Evolutionary conservation across 176 grass and related monocot species (phyloP), one percentile per base, ranked within the genome.

Genomic region (Phoenix dactylifera): DNA sequence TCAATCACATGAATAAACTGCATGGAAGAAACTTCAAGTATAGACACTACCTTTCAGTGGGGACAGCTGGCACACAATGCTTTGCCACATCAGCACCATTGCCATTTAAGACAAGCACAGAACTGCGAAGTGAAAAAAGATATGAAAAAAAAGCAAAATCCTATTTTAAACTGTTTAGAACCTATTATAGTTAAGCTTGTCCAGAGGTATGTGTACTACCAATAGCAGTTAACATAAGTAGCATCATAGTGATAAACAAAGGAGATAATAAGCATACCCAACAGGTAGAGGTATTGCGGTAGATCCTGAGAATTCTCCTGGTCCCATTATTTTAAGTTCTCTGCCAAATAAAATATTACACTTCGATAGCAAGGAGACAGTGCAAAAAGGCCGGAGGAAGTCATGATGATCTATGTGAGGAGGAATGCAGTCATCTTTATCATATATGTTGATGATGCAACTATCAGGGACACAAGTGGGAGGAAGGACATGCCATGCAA

Each of bases 401-500:
- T 85, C 74, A 15, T 82, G 74, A 56, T 85, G 82, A 50, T 85
- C 75, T 16, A 90, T 72, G 28, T 90, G 82, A 0, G 86, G 86
- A 52, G 86, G 86, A 59, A 89, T 89, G 71, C 86, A 85, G 69
- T 85, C 82, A 17, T 67, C 74, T 14, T 70, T 59, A 52, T 85
- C 86, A 29, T 89, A 89, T 7, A 90, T 61, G 52, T 90, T 90
- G 50, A 90, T 62, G 51, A 85, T 90, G 82, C 87, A 90, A 24
- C 75, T 85, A 59, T 90, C 70, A 6, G 87, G 78, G 6, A 79
- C 51, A 14, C 72, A 79, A 15, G 75, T 15, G 0, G n/a, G 32
- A 3, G 78, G 87, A 20, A 85, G 78, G 9, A 89, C 70, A 18
- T 60, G 66, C 81, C 77, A 85, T 16, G 6, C 18, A 4, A 85